Conservation (phyloP, 495 filamentous ascomycete genomes). For the Xylaria scruposa region DNA sequence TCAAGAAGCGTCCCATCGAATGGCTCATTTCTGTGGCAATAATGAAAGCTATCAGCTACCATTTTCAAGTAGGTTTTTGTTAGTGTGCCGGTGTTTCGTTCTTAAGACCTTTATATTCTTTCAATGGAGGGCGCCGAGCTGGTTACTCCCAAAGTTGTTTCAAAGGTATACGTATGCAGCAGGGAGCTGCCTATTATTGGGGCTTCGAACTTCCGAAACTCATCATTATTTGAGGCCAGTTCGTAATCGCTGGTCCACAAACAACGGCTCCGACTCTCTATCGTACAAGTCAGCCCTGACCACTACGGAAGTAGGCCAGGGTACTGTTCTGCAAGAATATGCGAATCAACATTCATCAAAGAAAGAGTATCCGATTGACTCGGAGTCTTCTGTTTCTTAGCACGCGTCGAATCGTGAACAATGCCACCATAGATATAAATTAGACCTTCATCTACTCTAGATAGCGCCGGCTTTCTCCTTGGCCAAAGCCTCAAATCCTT, state of each 20-base stretch:
- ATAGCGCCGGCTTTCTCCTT: constrained; percentile 37
- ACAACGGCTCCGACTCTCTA: no score
- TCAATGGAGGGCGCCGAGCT: background rate
- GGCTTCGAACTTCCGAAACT: background rate
- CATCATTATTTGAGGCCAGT: background rate
- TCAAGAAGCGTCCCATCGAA: background rate
- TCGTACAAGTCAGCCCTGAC: no score
- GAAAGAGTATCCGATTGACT: background rate
- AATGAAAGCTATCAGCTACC: background rate
- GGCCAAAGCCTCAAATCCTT: constrained; percentile 67
- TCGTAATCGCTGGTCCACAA: background rate
- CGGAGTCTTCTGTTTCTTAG: background rate
- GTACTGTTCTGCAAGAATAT: background rate
- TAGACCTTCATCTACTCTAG: background rate
- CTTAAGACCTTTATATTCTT: background rate
- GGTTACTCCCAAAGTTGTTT: background rate
- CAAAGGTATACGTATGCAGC: background rate
- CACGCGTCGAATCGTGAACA: background rate
- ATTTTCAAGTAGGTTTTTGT: background rate
- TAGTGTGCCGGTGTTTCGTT: background rate
- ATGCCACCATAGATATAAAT: background rate
- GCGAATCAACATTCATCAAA: background rate
- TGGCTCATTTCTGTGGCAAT: background rate
- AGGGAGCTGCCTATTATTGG: background rate
- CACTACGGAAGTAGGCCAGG: no score